These are phyloP conservation scores for Petunia hybrid DNA, from an alignment of 305 asterid genomes.

Conservation along the genomic window DNA sequence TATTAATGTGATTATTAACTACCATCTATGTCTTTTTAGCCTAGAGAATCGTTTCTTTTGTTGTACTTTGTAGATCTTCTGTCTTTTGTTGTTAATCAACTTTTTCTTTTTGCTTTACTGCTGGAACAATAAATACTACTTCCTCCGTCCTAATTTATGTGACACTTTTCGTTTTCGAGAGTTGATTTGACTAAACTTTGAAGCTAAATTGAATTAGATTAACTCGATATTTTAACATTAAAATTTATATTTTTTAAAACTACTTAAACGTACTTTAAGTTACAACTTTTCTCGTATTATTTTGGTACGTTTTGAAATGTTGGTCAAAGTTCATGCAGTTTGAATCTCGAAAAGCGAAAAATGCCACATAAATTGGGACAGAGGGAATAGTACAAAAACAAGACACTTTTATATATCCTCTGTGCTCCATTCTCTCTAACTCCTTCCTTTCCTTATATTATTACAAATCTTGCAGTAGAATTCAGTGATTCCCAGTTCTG, in stretches of 20 bases:
- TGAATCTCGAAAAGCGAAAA: too few relatives aligned
- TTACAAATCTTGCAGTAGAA: neutral
- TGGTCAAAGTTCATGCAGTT: too few relatives aligned
- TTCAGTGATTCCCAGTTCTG: neutral
- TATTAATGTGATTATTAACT: neutral
- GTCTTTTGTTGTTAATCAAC: conserved; percentile 27
- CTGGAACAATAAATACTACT: neutral
- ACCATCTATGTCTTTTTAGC: neutral
- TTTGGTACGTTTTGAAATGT: too few relatives aligned
- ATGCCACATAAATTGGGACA: too few relatives aligned
- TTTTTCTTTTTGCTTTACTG: neutral
- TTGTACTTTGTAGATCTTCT: conserved; percentile 2
- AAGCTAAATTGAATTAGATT: too few relatives aligned
- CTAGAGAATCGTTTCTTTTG: conserved; percentile 17
- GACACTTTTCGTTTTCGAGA: too few relatives aligned
- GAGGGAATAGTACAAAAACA: neutral
- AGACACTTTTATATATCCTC: conserved; percentile 9
- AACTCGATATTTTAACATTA: too few relatives aligned
- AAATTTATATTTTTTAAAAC: too few relatives aligned
- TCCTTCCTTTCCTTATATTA: conserved; percentile 1
- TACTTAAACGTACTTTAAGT: too few relatives aligned
- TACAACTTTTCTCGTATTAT: too few relatives aligned
- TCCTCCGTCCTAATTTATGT: too few relatives aligned
- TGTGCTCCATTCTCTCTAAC: conserved; percentile 29
- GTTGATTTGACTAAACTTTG: too few relatives aligned